Evolutionary conservation across 192 early-diverging fungal species (phyloP), one percentile per base, ranked within the genome.

Genomic region (Coemansia sp.): DNA sequence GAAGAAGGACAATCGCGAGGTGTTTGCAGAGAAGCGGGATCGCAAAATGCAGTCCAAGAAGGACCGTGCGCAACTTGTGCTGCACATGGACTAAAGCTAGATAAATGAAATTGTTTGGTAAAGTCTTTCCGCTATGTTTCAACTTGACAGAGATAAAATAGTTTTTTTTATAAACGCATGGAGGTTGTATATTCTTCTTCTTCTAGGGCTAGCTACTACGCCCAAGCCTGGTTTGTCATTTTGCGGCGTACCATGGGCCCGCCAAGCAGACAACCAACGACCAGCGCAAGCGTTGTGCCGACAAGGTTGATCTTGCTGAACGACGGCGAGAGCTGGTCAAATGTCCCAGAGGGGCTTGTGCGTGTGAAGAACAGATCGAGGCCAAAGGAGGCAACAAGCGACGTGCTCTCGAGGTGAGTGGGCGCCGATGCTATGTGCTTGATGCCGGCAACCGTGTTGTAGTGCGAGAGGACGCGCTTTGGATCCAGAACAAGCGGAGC

Each of bases 261-360:
- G 25, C 89, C 86, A 52, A 95, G 83, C 56, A 89, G 59, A 67
- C 96, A 88, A 17, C 88, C 90, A 14, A 85, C 83, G 0, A 87
- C 74, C 60, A 99, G 81, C 14, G 82, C 88, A n/a, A 90, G 82
- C 34, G 96, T 90, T 0, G 96, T 97, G 63, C 84, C 70, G 49
- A 96, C 74, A 71, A 99, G 77, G 61, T 89, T 88, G 17, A 81
- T 74, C 67, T 96, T 95, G 71, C 86, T 93, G 81, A 99, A 99
- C 62, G 91, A 88, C 71, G 95, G 91, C 75, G 90, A 91, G 63
- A 99, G 76, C 53, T 92, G 84, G 81, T 99, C 97, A 82, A 99
- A 99, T 7, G 88, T 86, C 66, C 92, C 91, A 52, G 89, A 91
- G 20, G 97, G 96, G 49, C 86, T 88, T 32, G 87, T 82, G 42